Evolutionary conservation across 2,329 filamentous ascomycete genomes (phyloP), one percentile per base, ranked within the genome.

Genomic region (Fusarium sp.): DNA sequence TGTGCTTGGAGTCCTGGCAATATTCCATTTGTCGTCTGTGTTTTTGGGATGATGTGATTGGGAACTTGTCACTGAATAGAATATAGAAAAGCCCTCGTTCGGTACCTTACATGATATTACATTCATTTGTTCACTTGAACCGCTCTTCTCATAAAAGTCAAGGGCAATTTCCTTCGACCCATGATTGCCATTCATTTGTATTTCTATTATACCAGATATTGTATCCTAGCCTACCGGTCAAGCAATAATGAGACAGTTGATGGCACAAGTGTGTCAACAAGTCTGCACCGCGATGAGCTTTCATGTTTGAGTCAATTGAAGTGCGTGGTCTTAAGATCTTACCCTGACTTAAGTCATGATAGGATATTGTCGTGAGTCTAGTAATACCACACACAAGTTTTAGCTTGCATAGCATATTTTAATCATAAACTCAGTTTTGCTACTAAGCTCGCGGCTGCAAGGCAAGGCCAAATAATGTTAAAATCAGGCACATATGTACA

Each of bases 1-100:
- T 44, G 30, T 26, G 20, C 15, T 50, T 36, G 59, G 59, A 67
- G 62, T 68, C 30, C 34, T 50, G 57, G 48, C 24, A 22, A 20
- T 10, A 26, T 72, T 60, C 47, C 50, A 28, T 64, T 55, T 72
- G 30, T 62, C 18, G 13, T 28, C 4, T 63, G n/a, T 63, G n/a
- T 9, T 50, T 55, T 48, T 39, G 42, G 50, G 58, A 64, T 41
- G 20, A 41, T 56, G 48, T 68, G 58, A 52, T 56, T 70, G 60
- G 67, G 60, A 74, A 34, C 24, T 58, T 63, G 56, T 62, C 47
- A 57, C 61, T 48, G 8, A 41, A 54, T 69, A 62, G 54, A 67
- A 28, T 47, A 64, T 75, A 48, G 59, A 75, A 73, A 75, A 64
- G 61, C 65, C 47, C 39, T 74, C 28, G 14, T 64, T 34, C 32